These are phyloP conservation scores for Zizania latifolia DNA, from an alignment of 176 grass and related monocot species.

Conservation along the genomic window DNA sequence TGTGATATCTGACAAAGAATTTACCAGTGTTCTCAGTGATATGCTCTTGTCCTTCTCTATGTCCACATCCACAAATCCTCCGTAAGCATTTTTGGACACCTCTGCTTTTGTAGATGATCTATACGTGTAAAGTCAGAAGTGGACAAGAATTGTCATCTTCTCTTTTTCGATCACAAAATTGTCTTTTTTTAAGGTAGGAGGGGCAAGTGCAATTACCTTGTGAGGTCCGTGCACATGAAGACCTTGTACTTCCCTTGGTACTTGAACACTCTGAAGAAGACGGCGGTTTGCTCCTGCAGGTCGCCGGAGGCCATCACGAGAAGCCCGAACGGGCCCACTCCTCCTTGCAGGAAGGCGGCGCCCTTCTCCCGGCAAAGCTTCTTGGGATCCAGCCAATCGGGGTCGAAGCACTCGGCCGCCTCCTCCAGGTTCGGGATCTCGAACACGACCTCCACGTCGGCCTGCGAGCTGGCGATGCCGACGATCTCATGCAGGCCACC, in stretches of 20 bases:
- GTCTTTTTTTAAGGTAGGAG: neutral
- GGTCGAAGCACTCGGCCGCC: constrained; percentile 35
- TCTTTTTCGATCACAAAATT: neutral
- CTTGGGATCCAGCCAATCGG: constrained; percentile 47
- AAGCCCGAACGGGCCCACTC: constrained; percentile 52
- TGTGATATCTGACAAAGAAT: neutral
- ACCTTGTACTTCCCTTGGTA: neutral
- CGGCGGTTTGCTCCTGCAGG: constrained; percentile 41
- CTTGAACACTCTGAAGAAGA: constrained; percentile 56
- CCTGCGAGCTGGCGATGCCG: constrained; percentile 40
- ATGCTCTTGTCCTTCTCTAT: constrained; percentile 46
- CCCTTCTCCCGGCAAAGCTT: constrained; percentile 44
- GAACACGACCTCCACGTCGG: constrained; percentile 51
- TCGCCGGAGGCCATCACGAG: constrained; percentile 43
- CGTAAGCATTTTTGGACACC: constrained; percentile 40
- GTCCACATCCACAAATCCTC: constrained; percentile 51
- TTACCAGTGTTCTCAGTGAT: constrained; percentile 68
- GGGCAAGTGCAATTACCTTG: neutral
- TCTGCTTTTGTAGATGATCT: constrained; percentile 45
- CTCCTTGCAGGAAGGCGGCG: constrained; percentile 32
- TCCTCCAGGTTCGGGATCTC: constrained; percentile 30
- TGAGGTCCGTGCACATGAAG: constrained; percentile 2
- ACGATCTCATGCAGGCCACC: constrained; percentile 32
- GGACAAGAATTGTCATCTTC: neutral
- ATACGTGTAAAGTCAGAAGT: neutral